phyloP scores from a whole-genome alignment of 345 rosid species.

The Corymbia maculata region DNA sequence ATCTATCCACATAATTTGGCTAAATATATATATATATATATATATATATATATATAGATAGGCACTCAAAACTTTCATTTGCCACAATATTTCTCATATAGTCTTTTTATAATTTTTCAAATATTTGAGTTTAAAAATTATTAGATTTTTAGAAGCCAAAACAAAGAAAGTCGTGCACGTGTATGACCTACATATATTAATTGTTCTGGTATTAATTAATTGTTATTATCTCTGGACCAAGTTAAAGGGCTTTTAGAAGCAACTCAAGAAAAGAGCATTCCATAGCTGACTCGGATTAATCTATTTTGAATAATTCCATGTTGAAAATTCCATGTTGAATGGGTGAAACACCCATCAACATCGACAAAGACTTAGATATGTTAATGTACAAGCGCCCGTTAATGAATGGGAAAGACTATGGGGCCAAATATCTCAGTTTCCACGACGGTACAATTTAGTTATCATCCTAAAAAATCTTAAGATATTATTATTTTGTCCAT shows the following conservation, averaged over 20 bases:
- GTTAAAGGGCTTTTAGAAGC: not conserved
- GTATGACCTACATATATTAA: not conserved
- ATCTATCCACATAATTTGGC: not conserved
- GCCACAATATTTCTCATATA: not conserved
- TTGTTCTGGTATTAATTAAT: not conserved
- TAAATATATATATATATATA: no score
- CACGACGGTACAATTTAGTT: no score
- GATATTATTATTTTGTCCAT: no score
- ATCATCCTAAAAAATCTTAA: not conserved
- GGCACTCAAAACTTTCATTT: not conserved
- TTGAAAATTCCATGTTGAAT: not conserved
- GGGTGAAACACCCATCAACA: not conserved
- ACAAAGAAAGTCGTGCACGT: not conserved
- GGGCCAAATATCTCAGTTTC: not conserved
- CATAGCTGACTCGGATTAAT: no score
- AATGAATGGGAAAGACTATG: not conserved
- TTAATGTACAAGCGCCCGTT: not conserved
- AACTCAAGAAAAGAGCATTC: not conserved
- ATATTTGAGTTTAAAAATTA: no score
- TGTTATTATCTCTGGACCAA: not conserved
- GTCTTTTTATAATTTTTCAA: no score
- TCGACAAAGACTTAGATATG: not conserved
- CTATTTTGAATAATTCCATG: no score
- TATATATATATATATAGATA: no score
- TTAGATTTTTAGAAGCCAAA: not conserved